These are phyloP conservation scores for Metrosideros polymorpha DNA, from an alignment of 441 rosid species.

Conservation along the genomic window DNA sequence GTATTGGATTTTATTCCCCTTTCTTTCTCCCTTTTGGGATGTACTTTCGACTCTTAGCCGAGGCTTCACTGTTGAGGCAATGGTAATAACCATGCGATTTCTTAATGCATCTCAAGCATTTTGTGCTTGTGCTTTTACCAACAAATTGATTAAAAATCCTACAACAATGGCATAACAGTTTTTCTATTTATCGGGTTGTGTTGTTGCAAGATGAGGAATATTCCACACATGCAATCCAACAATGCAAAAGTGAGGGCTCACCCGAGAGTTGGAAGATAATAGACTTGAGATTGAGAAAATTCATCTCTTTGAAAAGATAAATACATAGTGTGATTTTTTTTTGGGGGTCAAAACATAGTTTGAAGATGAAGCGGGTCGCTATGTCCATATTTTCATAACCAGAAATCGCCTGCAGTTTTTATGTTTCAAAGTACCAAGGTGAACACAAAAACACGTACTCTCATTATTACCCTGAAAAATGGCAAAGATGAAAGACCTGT, in stretches of 20 bases:
- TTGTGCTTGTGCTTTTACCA: not conserved
- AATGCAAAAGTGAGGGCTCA: too few species aligned
- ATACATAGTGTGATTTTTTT: too few species aligned
- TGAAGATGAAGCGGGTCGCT: not conserved
- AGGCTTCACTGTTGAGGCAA: not conserved
- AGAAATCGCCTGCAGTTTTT: not conserved
- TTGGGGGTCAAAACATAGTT: too few species aligned
- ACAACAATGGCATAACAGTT: not conserved
- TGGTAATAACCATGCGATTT: not conserved
- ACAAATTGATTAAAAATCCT: not conserved
- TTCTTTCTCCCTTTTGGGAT: not conserved
- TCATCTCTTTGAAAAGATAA: not conserved
- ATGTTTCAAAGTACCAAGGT: not conserved
- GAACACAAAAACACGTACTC: not conserved
- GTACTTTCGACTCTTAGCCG: not conserved
- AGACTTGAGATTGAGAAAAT: not conserved
- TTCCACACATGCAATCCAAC: too few species aligned
- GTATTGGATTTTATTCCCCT: not conserved
- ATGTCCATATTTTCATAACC: not conserved
- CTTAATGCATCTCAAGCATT: not conserved
- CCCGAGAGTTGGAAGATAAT: not conserved
- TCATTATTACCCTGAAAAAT: not conserved
- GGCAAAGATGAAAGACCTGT: not conserved
- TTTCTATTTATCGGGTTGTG: not conserved
- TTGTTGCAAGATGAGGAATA: too few species aligned